phyloP scores from a whole-genome alignment of 1,284 basidiomycete genomes.

The Malassezia restricta region DNA sequence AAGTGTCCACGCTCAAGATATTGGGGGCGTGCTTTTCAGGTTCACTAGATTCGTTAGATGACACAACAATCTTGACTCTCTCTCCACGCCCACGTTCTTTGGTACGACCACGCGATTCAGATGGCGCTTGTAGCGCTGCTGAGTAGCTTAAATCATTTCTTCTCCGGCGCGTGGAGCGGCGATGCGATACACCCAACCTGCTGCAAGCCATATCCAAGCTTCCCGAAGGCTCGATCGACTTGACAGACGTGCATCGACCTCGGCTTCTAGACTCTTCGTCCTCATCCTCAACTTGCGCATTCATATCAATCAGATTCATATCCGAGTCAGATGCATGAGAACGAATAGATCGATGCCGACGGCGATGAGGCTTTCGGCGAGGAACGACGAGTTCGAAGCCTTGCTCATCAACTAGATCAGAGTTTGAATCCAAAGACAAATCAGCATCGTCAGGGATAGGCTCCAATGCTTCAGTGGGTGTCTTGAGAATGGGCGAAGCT shows the following conservation, averaged over 20 bases:
- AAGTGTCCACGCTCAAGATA: neutral
- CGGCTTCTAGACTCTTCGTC: neutral
- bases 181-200: neutral
- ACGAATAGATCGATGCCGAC: too few species aligned
- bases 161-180: neutral
- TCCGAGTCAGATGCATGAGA: too few species aligned
- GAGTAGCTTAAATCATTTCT: neutral
- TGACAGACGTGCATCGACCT: neutral
- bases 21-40: neutral
- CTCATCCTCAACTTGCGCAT: too few species aligned
- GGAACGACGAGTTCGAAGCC: slow-evolving; percentile 21
- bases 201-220: neutral
- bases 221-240: slow-evolving; percentile 12
- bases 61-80: slow-evolving; percentile 17
- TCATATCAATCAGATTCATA: too few species aligned
- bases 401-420: slow-evolving; percentile 13
- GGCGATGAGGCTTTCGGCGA: neutral
- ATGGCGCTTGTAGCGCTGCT: too few species aligned
- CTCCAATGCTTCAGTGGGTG: neutral
- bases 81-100: slow-evolving; percentile 20
- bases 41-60: slow-evolving; percentile 1
- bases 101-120: neutral
- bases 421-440: neutral
- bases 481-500: neutral
- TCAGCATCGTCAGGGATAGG: neutral